Base-by-base conservation (phyloP, 306 rosid genomes). In the Cyclanthera cordifolia region DNA sequence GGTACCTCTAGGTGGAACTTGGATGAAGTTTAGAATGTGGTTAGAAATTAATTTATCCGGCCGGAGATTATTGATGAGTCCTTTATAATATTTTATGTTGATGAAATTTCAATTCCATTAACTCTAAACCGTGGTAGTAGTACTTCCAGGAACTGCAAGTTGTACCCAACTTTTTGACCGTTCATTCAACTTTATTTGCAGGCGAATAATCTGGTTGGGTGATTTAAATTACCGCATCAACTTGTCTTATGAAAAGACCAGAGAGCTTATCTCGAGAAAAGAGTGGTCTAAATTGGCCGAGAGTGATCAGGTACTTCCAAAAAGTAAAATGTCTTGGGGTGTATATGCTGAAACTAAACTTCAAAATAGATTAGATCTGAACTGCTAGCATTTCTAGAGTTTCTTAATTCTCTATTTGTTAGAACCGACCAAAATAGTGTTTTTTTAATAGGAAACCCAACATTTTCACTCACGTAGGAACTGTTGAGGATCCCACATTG, bases 181-280 rank as follows among this genome's bases (percentile, higher is more conserved):
- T 49, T 30, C 64, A 1, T 53, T 59, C 49, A 25, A 65, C 17
- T 65, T 47, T 59, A 21, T 24, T 76, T 76, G 85, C 93, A 92
- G 97, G 79, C 78, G 77, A 79, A 87, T 87, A 75, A 87, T 92
- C 73, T 92, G 97, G 96, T 76, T 89, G 79, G 97, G 97, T 25
- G 97, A 92, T 76, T 84, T 89, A 78, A 92, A 92, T 71, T 92
- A 92, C 81, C 95, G 97, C 6, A 73, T 92, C 80, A 87, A 82
- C 79, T 70, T 89, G 80, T 57, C 96, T 13, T 84, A 84, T 80
- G 89, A 85, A 72, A 82, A 81, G 79, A 82, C 96, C 41, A 82
- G 77, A 81, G 92, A 82, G 54, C 86, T 84, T 50, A 83, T 92
- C 65, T 81, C 86, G 69, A 84, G 76, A 77, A 89, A 79, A 79